Percentiles rank a stretch among this genome's conserved stretches.
Conservation (phyloP, 140 eudicot species). For the Cichorium intybus region DNA sequence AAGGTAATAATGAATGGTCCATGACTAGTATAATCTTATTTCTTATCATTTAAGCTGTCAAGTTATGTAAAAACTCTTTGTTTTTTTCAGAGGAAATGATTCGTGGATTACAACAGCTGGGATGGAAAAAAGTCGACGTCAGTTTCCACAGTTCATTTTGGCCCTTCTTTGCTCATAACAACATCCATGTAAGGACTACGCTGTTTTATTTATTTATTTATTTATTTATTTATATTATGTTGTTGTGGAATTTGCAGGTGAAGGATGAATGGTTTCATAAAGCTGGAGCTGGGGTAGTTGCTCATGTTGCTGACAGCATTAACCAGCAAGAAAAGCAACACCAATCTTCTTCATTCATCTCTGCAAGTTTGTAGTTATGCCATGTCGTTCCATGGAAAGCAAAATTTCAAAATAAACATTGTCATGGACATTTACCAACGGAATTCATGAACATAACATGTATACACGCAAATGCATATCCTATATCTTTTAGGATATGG, state of each 20-base stretch:
- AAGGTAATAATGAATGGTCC: conserved; percentile 51
- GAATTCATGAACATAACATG: not conserved
- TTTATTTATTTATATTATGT: not conserved
- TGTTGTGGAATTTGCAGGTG: conserved; percentile 44
- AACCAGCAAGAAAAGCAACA: conserved; percentile 76
- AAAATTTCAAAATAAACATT: not conserved
- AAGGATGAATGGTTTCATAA: conserved; percentile 92
- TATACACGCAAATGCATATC: not conserved
- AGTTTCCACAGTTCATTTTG: conserved; percentile 86
- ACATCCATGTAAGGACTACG: conserved; percentile 58
- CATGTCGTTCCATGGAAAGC: not conserved
- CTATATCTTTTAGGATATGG: not conserved
- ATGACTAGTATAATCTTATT: not conserved
- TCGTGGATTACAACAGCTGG: conserved; percentile 79
- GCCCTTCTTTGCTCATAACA: conserved; percentile 98
- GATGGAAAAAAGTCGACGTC: conserved; percentile 97
- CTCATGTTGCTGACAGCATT: conserved; percentile 84
- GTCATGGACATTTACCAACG: not conserved
- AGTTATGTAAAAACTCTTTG: conserved; percentile 2
- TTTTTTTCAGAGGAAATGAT: conserved; percentile 89
- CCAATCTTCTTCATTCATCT: conserved; percentile 41
- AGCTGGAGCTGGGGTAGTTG: conserved; percentile 95
- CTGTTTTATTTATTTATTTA: not conserved
- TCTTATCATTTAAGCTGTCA: not conserved
- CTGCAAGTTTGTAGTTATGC: conserved; percentile 56